Conservation (phyloP, 768 basidiomycete genomes). For the Hebeloma cylindrosporum region DNA sequence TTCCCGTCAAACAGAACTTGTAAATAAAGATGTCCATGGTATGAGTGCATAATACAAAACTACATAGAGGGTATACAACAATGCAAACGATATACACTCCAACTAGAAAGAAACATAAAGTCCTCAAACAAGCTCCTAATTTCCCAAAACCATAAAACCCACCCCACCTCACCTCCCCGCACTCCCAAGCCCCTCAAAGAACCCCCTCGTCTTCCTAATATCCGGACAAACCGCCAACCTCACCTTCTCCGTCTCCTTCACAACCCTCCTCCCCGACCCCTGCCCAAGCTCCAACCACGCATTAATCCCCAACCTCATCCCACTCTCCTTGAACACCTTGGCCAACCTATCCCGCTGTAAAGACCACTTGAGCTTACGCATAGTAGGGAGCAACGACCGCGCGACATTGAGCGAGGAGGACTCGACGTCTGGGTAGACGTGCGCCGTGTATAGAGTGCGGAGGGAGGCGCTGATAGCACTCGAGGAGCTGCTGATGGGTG, state of each 20-base stretch:
- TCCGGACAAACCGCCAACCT: constrained; percentile 69
- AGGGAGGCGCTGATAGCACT: constrained; percentile 34
- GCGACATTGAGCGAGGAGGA: constrained; percentile 56
- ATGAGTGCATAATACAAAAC: too few species aligned
- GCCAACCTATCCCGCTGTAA: constrained; percentile 63
- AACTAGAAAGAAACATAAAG: too few species aligned
- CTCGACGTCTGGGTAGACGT: constrained; percentile 64
- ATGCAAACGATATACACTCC: too few species aligned
- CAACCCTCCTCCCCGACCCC: constrained; percentile 47
- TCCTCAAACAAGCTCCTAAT: too few species aligned
- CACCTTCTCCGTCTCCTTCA: constrained; percentile 64
- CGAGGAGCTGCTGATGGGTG: constrained; percentile 6
- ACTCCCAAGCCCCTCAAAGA: constrained; percentile 51
- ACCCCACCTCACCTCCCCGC: too few species aligned
- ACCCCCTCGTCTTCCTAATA: constrained; percentile 54
- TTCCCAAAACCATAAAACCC: too few species aligned
- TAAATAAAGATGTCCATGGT: too few species aligned
- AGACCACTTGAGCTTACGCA: constrained; percentile 72
- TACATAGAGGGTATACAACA: constrained; percentile 22
- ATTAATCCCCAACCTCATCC: constrained; percentile 38
- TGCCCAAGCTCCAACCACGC: constrained; percentile 58
- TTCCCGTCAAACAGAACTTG: background rate
- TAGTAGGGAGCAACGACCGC: constrained; percentile 59
- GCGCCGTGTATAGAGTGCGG: constrained; percentile 45
- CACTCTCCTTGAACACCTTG: constrained; percentile 50